Evolutionary conservation across 768 basidiomycete species (phyloP).

Genomic region (Lactarius trivialis): DNA sequence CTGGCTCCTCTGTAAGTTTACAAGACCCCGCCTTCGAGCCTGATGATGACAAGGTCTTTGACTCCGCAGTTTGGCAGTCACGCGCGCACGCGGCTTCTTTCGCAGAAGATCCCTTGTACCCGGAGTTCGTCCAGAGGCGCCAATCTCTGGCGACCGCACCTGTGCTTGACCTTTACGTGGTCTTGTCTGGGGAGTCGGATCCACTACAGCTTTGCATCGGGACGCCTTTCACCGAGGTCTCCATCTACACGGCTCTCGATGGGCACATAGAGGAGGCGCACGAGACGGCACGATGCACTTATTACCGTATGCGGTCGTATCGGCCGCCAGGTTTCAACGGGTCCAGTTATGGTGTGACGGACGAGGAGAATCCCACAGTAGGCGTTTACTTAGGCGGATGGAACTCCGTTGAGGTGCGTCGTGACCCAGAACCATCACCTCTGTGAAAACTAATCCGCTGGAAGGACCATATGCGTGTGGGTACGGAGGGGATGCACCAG

Average conservation of each 20-base stretch:
- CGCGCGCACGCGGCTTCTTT: neutral
- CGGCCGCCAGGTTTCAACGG: neutral
- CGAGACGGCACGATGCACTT: neutral
- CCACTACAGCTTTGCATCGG: neutral
- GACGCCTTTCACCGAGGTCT: neutral
- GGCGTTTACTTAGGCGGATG: slow-evolving; percentile 3
- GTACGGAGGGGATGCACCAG: neutral
- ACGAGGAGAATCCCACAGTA: neutral
- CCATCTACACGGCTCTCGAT: neutral
- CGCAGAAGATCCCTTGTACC: slow-evolving; percentile 2
- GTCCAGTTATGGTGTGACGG: neutral
- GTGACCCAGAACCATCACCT: neutral
- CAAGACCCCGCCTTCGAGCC: neutral
- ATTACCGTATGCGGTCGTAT: neutral
- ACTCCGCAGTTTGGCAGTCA: slow-evolving; percentile 5
- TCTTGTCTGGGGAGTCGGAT: neutral
- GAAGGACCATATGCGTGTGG: neutral
- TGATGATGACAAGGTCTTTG: neutral
- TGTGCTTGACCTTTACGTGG: neutral
- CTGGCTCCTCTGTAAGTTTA: slow-evolving; percentile 10
- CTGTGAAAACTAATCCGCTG: neutral
- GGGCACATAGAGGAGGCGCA: neutral
- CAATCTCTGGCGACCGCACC: neutral
- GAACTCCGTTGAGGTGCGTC: slow-evolving; percentile 8
- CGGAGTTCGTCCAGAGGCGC: neutral